phyloP scores from a whole-genome alignment of 1,139 yeast genomes.

The Yamadazyma sp. region DNA sequence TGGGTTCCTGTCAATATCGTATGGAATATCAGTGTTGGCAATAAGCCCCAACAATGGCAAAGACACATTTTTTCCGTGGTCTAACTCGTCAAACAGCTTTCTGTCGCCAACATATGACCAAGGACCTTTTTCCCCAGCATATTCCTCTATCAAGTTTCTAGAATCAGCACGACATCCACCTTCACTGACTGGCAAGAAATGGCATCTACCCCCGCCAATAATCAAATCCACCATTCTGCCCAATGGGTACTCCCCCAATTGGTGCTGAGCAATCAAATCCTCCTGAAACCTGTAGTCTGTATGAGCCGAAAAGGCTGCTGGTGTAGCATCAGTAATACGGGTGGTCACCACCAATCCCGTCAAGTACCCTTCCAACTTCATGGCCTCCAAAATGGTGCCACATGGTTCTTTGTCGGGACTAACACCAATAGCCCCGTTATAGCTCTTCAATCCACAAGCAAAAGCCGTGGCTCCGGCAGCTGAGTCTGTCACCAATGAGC shows the following conservation, averaged over 20 bases:
- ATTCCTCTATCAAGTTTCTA: constrained; percentile 62
- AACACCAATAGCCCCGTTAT: constrained; percentile 88
- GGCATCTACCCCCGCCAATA: constrained; percentile 88
- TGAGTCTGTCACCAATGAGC: constrained; percentile 77
- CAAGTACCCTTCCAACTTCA: constrained; percentile 69
- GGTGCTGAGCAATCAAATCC: constrained; percentile 82
- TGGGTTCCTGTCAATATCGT: constrained; percentile 69
- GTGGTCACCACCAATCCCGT: constrained; percentile 92
- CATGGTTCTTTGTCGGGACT: constrained; percentile 61
- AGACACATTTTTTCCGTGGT: constrained; percentile 57
- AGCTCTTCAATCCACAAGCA: constrained; percentile 72
- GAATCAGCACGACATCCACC: constrained; percentile 71
- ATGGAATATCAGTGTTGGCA: constrained; percentile 75
- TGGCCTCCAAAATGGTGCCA: constrained; percentile 82
- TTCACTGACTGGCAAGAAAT: constrained; percentile 49
- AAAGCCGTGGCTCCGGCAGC: constrained; percentile 97
- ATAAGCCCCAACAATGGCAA: constrained; percentile 73
- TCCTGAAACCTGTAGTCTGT: constrained; percentile 72
- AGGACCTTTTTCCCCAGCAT: constrained; percentile 43
- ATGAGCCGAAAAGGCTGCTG: constrained; percentile 84
- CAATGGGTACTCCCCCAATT: constrained; percentile 72
- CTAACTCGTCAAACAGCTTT: constrained; percentile 49
- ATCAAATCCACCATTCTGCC: constrained; percentile 79
- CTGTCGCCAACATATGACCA: constrained; percentile 69
- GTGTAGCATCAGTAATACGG: constrained; percentile 72